These are phyloP conservation scores for Pseudogymnoascus sp. DNA, from an alignment of 2,329 filamentous ascomycete genomes.

Conservation along the genomic window DNA sequence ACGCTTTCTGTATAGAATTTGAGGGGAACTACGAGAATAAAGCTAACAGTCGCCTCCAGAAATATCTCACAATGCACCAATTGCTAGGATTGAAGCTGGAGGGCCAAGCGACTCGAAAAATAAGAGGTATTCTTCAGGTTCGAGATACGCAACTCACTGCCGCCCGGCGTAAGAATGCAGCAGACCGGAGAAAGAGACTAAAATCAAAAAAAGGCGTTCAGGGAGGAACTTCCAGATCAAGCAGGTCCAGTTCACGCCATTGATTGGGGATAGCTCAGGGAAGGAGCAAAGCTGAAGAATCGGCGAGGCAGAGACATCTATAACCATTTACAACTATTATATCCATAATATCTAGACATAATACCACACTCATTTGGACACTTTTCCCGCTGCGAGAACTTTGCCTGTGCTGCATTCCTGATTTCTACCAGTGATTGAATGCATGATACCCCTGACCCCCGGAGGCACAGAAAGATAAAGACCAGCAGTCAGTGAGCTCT, in stretches of 20 bases:
- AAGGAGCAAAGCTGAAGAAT: too few species aligned
- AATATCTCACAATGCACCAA: not conserved
- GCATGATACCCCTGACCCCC: too few species aligned
- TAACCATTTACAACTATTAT: not conserved
- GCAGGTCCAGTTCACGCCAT: too few species aligned
- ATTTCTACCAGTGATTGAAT: not conserved
- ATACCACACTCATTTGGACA: not conserved
- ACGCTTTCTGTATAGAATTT: not conserved
- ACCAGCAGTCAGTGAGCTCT: not conserved
- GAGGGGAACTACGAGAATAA: not conserved
- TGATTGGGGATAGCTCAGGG: too few species aligned
- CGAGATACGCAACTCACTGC: too few species aligned
- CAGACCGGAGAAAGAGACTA: too few species aligned
- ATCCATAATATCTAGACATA: not conserved
- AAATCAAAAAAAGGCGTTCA: too few species aligned
- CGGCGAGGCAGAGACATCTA: not conserved
- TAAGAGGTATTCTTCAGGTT: not conserved
- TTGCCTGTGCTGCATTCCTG: not conserved
- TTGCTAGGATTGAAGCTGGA: not conserved
- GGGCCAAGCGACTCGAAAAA: not conserved
- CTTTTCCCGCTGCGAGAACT: not conserved
- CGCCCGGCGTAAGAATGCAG: too few species aligned
- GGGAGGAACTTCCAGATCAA: too few species aligned
- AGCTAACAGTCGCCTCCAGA: not conserved
- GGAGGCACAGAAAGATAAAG: too few species aligned